Evolutionary conservation across 331 rosid genomes (phyloP), one percentile per base, ranked within the genome.

Genomic region (Cucumis variabilis): DNA sequence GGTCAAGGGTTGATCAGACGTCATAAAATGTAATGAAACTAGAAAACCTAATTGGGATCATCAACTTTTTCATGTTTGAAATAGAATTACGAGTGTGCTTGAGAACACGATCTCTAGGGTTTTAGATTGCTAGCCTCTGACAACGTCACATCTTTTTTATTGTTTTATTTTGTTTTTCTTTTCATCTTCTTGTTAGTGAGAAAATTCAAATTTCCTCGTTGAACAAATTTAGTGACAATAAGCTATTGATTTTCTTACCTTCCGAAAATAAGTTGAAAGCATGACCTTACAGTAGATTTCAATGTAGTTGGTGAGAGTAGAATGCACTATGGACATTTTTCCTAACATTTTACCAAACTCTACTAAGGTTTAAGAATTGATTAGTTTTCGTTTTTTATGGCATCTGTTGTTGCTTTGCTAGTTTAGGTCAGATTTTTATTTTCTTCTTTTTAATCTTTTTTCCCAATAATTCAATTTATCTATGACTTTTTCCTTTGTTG

Each of bases 181-280:
- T 33, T 73, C 82, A 76, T 13, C 21, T 12, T 23, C 63, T 76
- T 76, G 33, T 50, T 77, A 77, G 19, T 48, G 83, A 48, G 62
- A 77, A 77, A 13, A 48, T n/a, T 48, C 21, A 50, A 63, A 48
- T 48, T 46, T 13, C 21, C 62, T 77, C 13, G 83, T 7, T 20
- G 25, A 48, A 77, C 17, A n/a, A 48, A 77, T 48, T 24, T 48
- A 48, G 15, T 76, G 58, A n/a, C 9, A 21, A 50, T 23, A 48
- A 77, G 65, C 30, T 77, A 37, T 21, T 77, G 65, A 77, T 51
- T 77, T 50, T 77, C 41, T 77, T n/a, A 50, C 83, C 58, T n/a
- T 62, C 27, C 81, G 27, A 15, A 50, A 50, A 48, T 17, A 24
- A 24, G 23, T 75, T 11, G 8, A 24, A 46, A 76, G 82, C 21